These are phyloP conservation scores for Nyctanthes arbortristis DNA, from an alignment of 257 asterid genomes.

Conservation along the genomic window DNA sequence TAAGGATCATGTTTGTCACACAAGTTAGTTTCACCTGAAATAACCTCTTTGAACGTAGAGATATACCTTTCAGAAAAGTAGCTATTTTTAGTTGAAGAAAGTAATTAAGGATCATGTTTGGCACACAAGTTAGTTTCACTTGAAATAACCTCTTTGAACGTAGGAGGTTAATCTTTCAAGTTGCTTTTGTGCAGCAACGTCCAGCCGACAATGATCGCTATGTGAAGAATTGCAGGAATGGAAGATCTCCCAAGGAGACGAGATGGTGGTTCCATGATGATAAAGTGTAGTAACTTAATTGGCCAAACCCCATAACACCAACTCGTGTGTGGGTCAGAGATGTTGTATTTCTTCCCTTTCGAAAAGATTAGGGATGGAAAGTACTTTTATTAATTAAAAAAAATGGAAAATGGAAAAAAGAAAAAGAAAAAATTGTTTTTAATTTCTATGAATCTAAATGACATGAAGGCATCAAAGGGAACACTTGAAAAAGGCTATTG, in stretches of 20 bases:
- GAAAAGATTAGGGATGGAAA: slow-evolving; percentile 20
- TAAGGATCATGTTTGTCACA: neutral
- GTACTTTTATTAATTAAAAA: too few species aligned
- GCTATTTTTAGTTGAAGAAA: too few species aligned
- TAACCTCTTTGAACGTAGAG: neutral
- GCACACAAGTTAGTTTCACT: neutral
- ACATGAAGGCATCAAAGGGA: slow-evolving; percentile 29
- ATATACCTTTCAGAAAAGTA: neutral
- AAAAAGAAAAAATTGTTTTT: slow-evolving; percentile 13
- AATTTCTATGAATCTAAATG: slow-evolving; percentile 29
- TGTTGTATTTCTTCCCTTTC: slow-evolving; percentile 26
- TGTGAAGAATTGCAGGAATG: slow-evolving; percentile 91
- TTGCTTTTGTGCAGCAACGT: slow-evolving; percentile 65
- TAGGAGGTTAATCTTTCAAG: neutral
- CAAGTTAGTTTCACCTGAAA: neutral
- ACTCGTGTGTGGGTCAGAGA: slow-evolving; percentile 18
- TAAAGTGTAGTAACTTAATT: slow-evolving; percentile 57
- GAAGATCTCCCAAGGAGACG: slow-evolving; percentile 97
- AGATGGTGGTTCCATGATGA: slow-evolving; percentile 99
- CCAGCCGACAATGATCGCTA: slow-evolving; percentile 96
- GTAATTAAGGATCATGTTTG: neutral
- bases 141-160: neutral
- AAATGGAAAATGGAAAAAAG: neutral
- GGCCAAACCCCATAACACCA: slow-evolving; percentile 29
- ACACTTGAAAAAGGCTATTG: slow-evolving; percentile 21